Conservation (phyloP, 2,329 filamentous ascomycete genomes). For the Lachnellula subtilissima region DNA sequence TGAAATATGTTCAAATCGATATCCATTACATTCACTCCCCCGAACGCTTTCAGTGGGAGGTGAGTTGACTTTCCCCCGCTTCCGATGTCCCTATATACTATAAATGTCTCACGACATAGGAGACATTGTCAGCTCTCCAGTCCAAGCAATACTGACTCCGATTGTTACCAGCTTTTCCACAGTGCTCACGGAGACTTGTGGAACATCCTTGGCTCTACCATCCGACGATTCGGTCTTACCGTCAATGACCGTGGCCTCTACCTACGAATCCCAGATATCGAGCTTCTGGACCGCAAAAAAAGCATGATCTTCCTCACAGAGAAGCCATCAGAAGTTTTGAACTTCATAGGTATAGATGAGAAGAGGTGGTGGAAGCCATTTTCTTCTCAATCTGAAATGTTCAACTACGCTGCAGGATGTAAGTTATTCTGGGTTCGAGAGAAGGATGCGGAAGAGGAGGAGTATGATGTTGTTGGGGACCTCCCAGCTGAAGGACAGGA, state of each 20-base stretch:
- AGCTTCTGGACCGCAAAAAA: constrained; percentile 50
- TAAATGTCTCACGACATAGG: no score
- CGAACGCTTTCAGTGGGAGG: constrained; percentile 51
- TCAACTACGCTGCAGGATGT: constrained; percentile 54
- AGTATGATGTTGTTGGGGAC: constrained; percentile 12
- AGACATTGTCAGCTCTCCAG: not conserved
- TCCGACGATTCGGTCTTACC: constrained; percentile 62
- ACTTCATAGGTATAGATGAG: constrained; percentile 57
- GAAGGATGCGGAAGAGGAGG: constrained; percentile 22
- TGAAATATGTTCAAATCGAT: constrained; percentile 63
- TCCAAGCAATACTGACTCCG: not conserved
- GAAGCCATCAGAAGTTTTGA: constrained; percentile 50
- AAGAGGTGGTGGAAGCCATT: constrained; percentile 53
- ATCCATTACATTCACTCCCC: constrained; percentile 48
- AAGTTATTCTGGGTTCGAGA: constrained; percentile 50
- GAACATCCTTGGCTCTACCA: constrained; percentile 59
- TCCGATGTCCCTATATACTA: no score
- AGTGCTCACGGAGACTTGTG: constrained; percentile 68
- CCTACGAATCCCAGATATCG: constrained; percentile 64
- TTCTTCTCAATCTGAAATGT: constrained; percentile 49
- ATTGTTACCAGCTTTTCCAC: constrained; percentile 43
- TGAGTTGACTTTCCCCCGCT: not conserved
- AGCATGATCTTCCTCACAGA: constrained; percentile 54
- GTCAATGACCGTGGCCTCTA: constrained; percentile 59
- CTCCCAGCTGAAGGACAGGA: constrained; percentile 16